Conservation (phyloP, 495 filamentous ascomycete species). For the Penicillium psychrofluorescens region DNA sequence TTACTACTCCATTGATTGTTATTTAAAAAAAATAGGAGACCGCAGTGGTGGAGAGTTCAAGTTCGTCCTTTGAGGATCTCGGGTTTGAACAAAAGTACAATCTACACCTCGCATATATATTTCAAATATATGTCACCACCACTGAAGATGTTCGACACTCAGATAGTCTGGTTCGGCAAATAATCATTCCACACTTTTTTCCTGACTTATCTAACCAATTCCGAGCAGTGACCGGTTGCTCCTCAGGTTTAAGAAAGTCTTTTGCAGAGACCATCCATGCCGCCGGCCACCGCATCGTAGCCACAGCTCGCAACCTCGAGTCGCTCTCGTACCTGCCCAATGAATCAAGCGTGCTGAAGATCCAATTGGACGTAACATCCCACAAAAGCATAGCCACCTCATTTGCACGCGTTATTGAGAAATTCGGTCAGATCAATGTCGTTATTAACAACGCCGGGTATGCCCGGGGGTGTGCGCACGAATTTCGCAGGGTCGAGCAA, state of each 20-base stretch:
- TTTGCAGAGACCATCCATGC: conserved; percentile 31
- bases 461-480: conserved; percentile 17
- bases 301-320: conserved; percentile 34
- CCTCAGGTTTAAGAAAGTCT: conserved; percentile 33
- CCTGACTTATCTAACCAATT: conserved; percentile 1
- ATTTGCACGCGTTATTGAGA: conserved; percentile 23
- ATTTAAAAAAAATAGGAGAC: not conserved
- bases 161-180: conserved; percentile 9
- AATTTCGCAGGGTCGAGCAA: conserved; percentile 13
- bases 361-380: conserved; percentile 9
- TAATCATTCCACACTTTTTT: not conserved
- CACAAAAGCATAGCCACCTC: conserved; percentile 10
- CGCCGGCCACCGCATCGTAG: conserved; percentile 37
- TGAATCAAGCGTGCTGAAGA: conserved; percentile 28
- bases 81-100: too few species aligned
- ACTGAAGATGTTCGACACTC: not conserved
- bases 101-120: too few species aligned
- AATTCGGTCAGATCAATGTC: conserved; percentile 20
- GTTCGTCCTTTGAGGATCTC: too few species aligned
- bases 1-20: not conserved
- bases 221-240: conserved; percentile 15
- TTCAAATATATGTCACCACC: too few species aligned
- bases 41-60: too few species aligned
- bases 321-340: conserved; percentile 31
- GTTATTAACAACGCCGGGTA: conserved; percentile 30